Evolutionary conservation across 352 stramenopile species (phyloP).

Genomic region (Elongisporangium undulatum): DNA sequence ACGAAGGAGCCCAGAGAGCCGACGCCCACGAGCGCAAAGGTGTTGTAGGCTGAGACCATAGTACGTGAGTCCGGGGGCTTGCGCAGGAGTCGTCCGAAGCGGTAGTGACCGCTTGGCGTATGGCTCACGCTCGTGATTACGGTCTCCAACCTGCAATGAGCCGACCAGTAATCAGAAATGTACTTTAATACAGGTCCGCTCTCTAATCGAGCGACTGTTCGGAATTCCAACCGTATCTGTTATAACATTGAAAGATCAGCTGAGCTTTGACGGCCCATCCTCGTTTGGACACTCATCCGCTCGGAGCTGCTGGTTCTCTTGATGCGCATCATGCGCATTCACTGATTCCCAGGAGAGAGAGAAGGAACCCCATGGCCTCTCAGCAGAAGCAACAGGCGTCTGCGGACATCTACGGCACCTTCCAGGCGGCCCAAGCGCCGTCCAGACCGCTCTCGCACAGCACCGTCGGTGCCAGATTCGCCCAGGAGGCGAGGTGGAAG

Average conservation of each 20-base stretch:
- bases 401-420: slow-evolving; percentile 45
- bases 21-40: background rate
- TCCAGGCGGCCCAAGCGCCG: slow-evolving; percentile 9
- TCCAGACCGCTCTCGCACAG: background rate
- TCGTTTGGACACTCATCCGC: background rate
- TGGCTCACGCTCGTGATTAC: no score
- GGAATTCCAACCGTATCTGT: background rate
- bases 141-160: background rate
- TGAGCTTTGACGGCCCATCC: background rate
- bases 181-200: background rate
- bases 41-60: background rate
- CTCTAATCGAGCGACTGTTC: background rate
- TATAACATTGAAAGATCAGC: background rate
- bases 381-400: slow-evolving; percentile 13
- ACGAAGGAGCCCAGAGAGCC: background rate
- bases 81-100: background rate
- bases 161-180: background rate
- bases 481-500: background rate
- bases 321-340: background rate
- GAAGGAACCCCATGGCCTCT: slow-evolving; percentile 10
- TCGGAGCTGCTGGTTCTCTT: background rate
- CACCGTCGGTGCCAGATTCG: background rate
- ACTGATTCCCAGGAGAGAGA: background rate
- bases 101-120: background rate
- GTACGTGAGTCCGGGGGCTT: background rate